Conservation (phyloP, 75 land plant species). For the Cryptomeria japonica region DNA sequence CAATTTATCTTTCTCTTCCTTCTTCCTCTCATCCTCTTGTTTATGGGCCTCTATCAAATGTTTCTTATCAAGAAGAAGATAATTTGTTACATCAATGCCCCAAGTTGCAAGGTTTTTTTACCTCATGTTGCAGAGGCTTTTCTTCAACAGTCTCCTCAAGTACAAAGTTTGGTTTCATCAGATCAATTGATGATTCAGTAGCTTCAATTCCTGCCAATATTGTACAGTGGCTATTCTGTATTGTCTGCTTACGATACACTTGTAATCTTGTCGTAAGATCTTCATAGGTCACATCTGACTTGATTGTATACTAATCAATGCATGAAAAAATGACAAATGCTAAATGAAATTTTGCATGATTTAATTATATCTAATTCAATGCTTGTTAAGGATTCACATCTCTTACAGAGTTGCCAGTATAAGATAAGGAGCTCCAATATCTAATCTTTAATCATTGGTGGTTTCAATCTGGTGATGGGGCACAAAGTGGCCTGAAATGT, state of each 20-base stretch:
- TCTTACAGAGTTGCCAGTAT: neutral
- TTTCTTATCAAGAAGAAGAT: slow-evolving; percentile 65
- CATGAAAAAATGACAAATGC: neutral
- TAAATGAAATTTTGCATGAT: neutral
- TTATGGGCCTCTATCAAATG: slow-evolving; percentile 74
- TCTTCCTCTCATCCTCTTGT: slow-evolving; percentile 40
- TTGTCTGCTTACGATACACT: slow-evolving; percentile 48
- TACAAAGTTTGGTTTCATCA: slow-evolving; percentile 43
- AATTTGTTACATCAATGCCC: slow-evolving; percentile 79
- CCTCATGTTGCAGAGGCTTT: slow-evolving; percentile 45
- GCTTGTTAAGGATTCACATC: neutral
- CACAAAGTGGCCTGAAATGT: neutral
- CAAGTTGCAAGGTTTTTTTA: slow-evolving; percentile 74
- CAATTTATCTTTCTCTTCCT: no score
- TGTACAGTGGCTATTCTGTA: slow-evolving; percentile 39
- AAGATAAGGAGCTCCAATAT: neutral
- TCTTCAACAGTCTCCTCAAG: slow-evolving; percentile 40
- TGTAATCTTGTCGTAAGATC: slow-evolving; percentile 1
- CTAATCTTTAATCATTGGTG: neutral
- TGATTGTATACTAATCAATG: neutral
- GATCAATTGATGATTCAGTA: slow-evolving; percentile 31
- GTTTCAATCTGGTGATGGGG: neutral
- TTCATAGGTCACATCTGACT: neutral
- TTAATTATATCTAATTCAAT: neutral
- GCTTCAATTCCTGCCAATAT: slow-evolving; percentile 43